These are phyloP conservation scores for Tilletia indica DNA, from an alignment of 1,284 basidiomycete species.

Conservation along the genomic window DNA sequence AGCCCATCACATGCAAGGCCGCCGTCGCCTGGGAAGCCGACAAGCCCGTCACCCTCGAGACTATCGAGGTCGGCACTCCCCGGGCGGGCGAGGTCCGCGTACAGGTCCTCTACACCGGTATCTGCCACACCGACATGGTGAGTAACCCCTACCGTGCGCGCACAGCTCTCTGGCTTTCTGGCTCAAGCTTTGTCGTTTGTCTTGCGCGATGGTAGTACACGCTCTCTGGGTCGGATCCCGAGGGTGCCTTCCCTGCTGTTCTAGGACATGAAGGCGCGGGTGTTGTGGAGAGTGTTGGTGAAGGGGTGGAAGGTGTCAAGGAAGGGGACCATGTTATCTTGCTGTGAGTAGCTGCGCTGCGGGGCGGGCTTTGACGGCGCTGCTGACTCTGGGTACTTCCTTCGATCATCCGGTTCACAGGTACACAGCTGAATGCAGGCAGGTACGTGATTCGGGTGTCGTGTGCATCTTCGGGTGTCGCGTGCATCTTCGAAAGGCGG, in stretches of 20 bases:
- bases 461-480: background rate
- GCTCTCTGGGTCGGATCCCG: slow-evolving; percentile 90
- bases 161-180: background rate
- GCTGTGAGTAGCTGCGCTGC: slow-evolving; percentile 27
- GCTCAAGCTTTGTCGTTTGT: background rate
- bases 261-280: slow-evolving; percentile 63
- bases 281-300: slow-evolving; percentile 82
- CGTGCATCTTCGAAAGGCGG: background rate
- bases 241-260: slow-evolving; percentile 93
- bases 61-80: slow-evolving; percentile 89
- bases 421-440: slow-evolving; percentile 52
- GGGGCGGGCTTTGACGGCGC: no score
- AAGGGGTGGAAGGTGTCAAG: slow-evolving; percentile 82
- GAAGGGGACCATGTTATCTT: slow-evolving; percentile 73
- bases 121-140: slow-evolving; percentile 77
- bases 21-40: slow-evolving; percentile 95
- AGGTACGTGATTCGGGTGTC: background rate
- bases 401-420: background rate
- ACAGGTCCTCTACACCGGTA: slow-evolving; percentile 85
- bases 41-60: slow-evolving; percentile 82
- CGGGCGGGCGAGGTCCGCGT: slow-evolving; percentile 87
- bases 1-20: slow-evolving; percentile 61
- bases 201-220: slow-evolving; percentile 68
- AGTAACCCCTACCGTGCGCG: background rate
- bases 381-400: no score